Evolutionary conservation across 192 early-diverging fungal genomes (phyloP), one percentile per base, ranked within the genome.

Genomic region (Coemansia sp.): DNA sequence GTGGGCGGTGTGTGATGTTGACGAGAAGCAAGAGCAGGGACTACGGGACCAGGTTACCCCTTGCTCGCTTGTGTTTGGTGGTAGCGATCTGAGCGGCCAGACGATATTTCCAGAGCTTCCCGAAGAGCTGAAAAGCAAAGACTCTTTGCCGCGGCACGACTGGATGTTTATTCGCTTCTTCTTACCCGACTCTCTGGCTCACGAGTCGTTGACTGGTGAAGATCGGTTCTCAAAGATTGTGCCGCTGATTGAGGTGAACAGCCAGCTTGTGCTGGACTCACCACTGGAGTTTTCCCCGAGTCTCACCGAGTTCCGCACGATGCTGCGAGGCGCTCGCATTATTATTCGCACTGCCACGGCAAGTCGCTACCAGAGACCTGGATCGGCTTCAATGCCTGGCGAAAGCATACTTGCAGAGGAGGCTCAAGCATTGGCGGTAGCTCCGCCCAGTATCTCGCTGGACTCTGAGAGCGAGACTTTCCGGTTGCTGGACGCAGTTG

Each of bases 251-350:
- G 70, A 63, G 14, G 55, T 71, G 34, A 66, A 65, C 63, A 70
- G 63, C 42, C 63, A 59, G 20, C 50, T 69, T 1, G 56, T 65
- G 38, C 37, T 59, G 33, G 75, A 71, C n/a, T 33, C 45, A 34
- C 58, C 69, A 2, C 37, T 45, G 14, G 70, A 57, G 7, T 58
- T 34, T 18, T 34, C 50, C 58, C 75, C 75, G 5, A 35, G 39
- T 9, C 58, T 74, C 18, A n/a, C 38, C 9, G 73, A 80, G 60
- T 80, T 80, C 35, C 62, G 69, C 14, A 38, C 40, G 10, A 80
- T 80, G 77, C 62, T 80, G 24, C 69, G 65, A 8, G 73, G 73
- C 8, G 67, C 77, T 1, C 69, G 69, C n/a, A 43, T 80, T 20
- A 61, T 63, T 7, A 55, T 74, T 18, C 77, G 77, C 8, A 48